Percentiles rank a stretch among this genome's conserved stretches.
Evolutionary conservation across 768 basidiomycete genomes (phyloP).

Genomic region (Suillus weaverae): DNA sequence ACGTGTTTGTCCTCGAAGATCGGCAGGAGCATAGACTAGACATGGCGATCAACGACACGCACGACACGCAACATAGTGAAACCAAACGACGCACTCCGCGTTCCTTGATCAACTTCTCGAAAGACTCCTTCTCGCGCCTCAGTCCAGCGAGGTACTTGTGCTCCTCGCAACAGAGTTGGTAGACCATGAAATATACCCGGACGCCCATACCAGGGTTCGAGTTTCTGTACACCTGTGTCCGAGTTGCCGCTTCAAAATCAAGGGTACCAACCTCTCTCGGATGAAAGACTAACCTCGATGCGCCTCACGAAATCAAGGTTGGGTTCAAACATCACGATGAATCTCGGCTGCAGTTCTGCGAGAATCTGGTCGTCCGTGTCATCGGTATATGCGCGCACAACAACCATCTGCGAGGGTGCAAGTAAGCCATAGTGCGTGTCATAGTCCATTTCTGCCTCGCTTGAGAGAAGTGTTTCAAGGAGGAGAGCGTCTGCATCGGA

Average conservation of each 20-base stretch:
- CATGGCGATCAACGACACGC: not conserved
- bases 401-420: constrained; percentile 72
- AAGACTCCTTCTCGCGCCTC: constrained; percentile 89
- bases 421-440: constrained; percentile 81
- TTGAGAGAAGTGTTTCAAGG: constrained; percentile 26
- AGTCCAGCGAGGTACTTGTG: constrained; percentile 91
- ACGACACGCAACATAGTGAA: not conserved
- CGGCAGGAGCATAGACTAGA: constrained; percentile 86
- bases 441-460: constrained; percentile 54
- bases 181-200: constrained; percentile 95
- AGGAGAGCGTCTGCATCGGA: constrained; percentile 24
- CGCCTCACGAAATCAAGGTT: constrained; percentile 90
- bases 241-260: not conserved
- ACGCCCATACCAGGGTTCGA: constrained; percentile 81
- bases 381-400: constrained; percentile 87
- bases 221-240: constrained; percentile 76
- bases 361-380: constrained; percentile 91
- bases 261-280: not conserved
- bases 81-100: constrained; percentile 64
- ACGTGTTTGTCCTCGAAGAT: constrained; percentile 63
- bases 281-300: constrained; percentile 64
- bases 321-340: constrained; percentile 95
- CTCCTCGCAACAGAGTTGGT: constrained; percentile 90
- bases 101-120: constrained; percentile 90
- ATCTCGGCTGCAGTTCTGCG: constrained; percentile 84